Evolutionary conservation across 208 protist genomes (phyloP), one percentile per base, ranked within the genome.

Genomic region (Wallacemonas rigidus): DNA sequence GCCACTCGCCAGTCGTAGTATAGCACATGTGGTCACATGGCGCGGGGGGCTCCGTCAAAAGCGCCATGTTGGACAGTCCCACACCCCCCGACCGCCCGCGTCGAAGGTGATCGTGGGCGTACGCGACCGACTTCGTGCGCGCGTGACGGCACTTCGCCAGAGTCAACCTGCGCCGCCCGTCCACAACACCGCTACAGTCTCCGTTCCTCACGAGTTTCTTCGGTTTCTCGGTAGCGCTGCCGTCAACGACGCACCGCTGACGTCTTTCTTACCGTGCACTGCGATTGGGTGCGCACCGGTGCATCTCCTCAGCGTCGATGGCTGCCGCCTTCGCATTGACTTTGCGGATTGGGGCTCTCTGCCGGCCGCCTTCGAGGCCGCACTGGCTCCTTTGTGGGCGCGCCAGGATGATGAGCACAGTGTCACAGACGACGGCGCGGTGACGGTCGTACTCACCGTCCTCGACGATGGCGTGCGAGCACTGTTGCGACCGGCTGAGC

Each of bases 241-340:
- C 41, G 62, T 81, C 45, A 82, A 78, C 63, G 76, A 84, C 60
- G 69, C 78, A 12, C 74, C 76, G 5, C 67, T 84, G 3, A 4
- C 48, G 55, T 68, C 71, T 17, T 77, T 84, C 40, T 69, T 86
- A 35, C 43, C 76, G 5, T 39, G 40, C 69, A 44, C 53, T 36
- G 64, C 71, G 40, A 14, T 45, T 53, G 57, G 47, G 40, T 43
- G 68, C 14, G 38, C 41, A 7, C 62, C 58, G 9, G 79, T 88
- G 62, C 79, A 82, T 71, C 41, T 84, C 39, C 69, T 62, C 54
- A 74, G 82, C 48, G 76, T 72, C 2, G 83, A 82, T 55, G 72
- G 69, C n/a, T 63, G 71, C 67, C 75, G 67, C 11, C 84, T 80
- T 17, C 72, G 75, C 51, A 64, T 87, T 7, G 62, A 71, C 38